Evolutionary conservation across 805 yeast genomes (phyloP).

Genomic region (Dipodascopsis tothii): DNA sequence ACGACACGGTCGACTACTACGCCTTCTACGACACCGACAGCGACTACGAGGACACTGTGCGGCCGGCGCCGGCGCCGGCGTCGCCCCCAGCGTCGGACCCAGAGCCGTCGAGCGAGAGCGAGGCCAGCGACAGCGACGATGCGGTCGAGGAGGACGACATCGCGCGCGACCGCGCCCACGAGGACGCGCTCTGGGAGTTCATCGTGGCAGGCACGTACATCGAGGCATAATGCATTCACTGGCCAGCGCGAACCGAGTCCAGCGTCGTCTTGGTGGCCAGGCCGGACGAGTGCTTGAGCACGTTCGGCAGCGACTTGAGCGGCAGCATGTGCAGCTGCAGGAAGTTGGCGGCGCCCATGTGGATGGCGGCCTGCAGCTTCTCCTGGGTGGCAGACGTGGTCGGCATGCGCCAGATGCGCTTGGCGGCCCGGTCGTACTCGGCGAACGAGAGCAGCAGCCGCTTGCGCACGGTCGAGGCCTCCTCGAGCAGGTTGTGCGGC

Average conservation of each 20-base stretch:
- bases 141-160: background rate
- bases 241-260: too few species aligned
- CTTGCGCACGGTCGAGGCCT: conserved; percentile 39
- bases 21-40: too few species aligned
- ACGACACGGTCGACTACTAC: too few species aligned
- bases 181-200: background rate
- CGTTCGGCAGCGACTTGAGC: conserved; percentile 52
- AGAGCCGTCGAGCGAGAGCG: too few species aligned
- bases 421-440: conserved; percentile 44
- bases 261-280: conserved; percentile 1
- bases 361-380: conserved; percentile 47
- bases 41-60: too few species aligned
- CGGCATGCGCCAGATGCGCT: conserved; percentile 35
- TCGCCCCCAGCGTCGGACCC: too few species aligned
- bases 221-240: too few species aligned
- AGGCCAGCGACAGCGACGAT: too few species aligned
- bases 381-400: conserved; percentile 39
- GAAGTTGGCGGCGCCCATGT: conserved; percentile 48
- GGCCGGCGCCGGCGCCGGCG: too few species aligned
- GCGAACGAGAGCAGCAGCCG: conserved; percentile 44
- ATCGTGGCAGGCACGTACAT: background rate
- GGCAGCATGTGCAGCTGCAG: conserved; percentile 62
- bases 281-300: conserved; percentile 28
- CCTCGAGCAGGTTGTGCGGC: conserved; percentile 29
- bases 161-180: background rate